Conservation (phyloP, 176 grass and related monocot genomes). For the Juncus inflexus region DNA sequence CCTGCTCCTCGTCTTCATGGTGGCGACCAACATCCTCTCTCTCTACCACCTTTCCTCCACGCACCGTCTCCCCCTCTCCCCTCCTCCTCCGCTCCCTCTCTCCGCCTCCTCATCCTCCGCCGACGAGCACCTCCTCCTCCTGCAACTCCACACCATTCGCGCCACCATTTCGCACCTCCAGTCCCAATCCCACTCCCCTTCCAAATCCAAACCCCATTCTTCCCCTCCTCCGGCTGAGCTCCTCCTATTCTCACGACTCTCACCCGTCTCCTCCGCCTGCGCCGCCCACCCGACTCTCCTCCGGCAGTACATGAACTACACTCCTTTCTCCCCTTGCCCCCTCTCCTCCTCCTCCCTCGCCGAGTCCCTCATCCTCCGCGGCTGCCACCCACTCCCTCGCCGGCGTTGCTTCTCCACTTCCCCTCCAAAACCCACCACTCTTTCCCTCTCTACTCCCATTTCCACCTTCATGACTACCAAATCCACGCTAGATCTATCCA, state of each 20-base stretch:
- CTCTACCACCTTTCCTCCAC: conserved; percentile 85
- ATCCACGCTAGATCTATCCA: conserved; percentile 61
- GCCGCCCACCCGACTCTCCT: conserved; percentile 40
- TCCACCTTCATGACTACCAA: conserved; percentile 45
- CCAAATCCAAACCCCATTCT: conserved; percentile 30
- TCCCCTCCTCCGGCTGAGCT: conserved; percentile 58
- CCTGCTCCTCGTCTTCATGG: conserved; percentile 66
- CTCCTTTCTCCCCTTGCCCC: conserved; percentile 58
- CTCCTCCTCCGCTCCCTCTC: conserved; percentile 17
- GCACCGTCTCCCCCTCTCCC: conserved; percentile 27
- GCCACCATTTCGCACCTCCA: conserved; percentile 72
- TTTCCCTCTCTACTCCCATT: conserved; percentile 24
- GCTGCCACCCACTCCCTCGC: conserved; percentile 42
- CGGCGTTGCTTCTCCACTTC: conserved; percentile 50
- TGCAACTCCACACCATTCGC: conserved; percentile 73
- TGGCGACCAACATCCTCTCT: conserved; percentile 89
- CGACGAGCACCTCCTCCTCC: conserved; percentile 55
- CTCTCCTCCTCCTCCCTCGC: conserved; percentile 35
- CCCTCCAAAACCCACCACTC: conserved; percentile 20
- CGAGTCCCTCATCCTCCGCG: conserved; percentile 29
- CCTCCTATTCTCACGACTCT: conserved; percentile 52
- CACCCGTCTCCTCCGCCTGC: conserved; percentile 37
- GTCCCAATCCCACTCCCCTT: conserved; percentile 21
- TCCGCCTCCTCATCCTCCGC: conserved; percentile 23
- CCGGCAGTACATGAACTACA: conserved; percentile 47